Evolutionary conservation across 129 eudicot genomes (phyloP).

Genomic region (Solidago caesia): DNA sequence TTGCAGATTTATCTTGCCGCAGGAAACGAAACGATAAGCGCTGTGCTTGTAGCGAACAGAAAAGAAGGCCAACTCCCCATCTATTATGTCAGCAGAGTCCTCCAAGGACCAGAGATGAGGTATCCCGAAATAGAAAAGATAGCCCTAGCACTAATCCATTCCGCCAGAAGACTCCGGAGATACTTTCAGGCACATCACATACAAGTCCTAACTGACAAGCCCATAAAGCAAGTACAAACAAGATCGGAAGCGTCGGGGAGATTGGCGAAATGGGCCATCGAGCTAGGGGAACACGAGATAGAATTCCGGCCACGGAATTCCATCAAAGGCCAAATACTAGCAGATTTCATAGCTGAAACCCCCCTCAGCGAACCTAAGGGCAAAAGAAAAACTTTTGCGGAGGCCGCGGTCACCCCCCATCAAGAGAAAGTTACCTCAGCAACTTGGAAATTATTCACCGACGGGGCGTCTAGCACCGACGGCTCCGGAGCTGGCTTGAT

Average conservation of each 20-base stretch:
- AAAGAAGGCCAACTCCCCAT: too few species aligned
- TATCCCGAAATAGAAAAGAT: background rate
- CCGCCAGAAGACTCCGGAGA: background rate
- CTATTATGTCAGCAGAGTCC: too few species aligned
- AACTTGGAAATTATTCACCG: background rate
- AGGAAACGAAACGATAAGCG: too few species aligned
- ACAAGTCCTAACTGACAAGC: background rate
- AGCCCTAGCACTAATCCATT: background rate
- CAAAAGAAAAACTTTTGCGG: too few species aligned
- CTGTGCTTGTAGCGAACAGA: too few species aligned
- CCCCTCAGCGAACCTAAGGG: background rate
- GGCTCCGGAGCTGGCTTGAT: background rate
- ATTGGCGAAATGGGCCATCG: background rate
- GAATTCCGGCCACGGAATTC: background rate
- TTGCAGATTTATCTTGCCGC: background rate
- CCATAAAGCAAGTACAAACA: background rate
- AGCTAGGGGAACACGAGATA: background rate
- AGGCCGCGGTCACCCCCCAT: too few species aligned
- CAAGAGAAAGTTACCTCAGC: too few species aligned
- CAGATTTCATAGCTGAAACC: background rate
- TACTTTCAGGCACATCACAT: too few species aligned
- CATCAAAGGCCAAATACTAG: background rate
- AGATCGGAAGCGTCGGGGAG: background rate
- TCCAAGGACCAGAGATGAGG: too few species aligned
- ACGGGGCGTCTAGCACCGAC: background rate